phyloP scores from a whole-genome alignment of 768 basidiomycete genomes.

The Hortiboletus campestris region DNA sequence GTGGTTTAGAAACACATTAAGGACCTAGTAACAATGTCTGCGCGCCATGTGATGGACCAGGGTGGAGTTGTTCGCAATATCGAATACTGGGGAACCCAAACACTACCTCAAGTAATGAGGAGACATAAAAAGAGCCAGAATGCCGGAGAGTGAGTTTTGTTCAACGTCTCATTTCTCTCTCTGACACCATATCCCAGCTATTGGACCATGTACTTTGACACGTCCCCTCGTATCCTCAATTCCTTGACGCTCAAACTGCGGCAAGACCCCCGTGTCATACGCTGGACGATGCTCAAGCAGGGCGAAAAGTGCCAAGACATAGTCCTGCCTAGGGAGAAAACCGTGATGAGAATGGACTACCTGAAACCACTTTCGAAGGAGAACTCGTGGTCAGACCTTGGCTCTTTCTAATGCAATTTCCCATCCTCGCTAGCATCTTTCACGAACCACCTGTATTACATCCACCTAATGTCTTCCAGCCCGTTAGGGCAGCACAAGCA shows the following conservation, averaged over 20 bases:
- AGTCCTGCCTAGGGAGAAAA: slow-evolving; percentile 49
- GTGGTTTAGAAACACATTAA: slow-evolving; percentile 63
- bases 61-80: slow-evolving; percentile 84
- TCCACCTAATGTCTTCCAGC: slow-evolving; percentile 1
- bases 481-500: neutral
- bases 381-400: slow-evolving; percentile 29
- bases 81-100: slow-evolving; percentile 69
- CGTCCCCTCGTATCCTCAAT: slow-evolving; percentile 67
- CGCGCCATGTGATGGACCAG: slow-evolving; percentile 65
- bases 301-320: slow-evolving; percentile 74
- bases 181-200: slow-evolving; percentile 50
- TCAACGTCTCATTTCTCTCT: neutral
- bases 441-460: neutral
- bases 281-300: slow-evolving; percentile 78
- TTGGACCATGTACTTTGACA: slow-evolving; percentile 90
- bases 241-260: slow-evolving; percentile 67
- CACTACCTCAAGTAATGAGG: slow-evolving; percentile 74
- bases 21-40: slow-evolving; percentile 67
- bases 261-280: slow-evolving; percentile 77
- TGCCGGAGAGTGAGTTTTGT: slow-evolving; percentile 70
- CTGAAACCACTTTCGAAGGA: slow-evolving; percentile 19
- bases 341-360: slow-evolving; percentile 32
- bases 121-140: slow-evolving; percentile 54
- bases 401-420: slow-evolving; percentile 6
- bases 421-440: neutral